phyloP scores from a whole-genome alignment of 148 eudicot species.

The Chenopodium album region DNA sequence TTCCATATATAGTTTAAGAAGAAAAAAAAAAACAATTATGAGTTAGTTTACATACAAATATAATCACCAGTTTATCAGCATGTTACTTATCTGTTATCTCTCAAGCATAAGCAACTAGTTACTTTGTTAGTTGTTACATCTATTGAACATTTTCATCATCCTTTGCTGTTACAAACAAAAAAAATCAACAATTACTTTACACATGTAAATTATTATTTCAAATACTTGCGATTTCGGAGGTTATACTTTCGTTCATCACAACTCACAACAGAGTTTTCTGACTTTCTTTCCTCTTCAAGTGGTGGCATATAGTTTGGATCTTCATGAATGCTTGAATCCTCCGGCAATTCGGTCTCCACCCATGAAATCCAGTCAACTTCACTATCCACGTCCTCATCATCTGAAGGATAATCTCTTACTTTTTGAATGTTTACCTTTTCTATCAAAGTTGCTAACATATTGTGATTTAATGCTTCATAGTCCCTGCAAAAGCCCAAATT shows the following conservation, averaged over 20 bases:
- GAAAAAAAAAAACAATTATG: not conserved
- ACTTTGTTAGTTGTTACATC: not conserved
- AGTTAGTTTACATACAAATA: not conserved
- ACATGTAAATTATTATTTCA: not conserved
- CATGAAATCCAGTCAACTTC: conserved; percentile 67
- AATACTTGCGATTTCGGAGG: conserved; percentile 34
- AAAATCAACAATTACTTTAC: not conserved
- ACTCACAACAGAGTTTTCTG: conserved; percentile 22
- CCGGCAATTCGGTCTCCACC: conserved; percentile 63
- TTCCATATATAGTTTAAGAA: not conserved
- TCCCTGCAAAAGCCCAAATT: conserved; percentile 47
- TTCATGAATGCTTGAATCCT: conserved; percentile 44
- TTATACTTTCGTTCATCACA: conserved; percentile 29
- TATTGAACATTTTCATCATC: not conserved
- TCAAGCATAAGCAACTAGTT: not conserved
- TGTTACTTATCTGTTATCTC: not conserved
- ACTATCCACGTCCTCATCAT: conserved; percentile 45
- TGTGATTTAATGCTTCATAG: conserved; percentile 64
- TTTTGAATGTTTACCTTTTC: conserved; percentile 43
- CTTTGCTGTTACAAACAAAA: not conserved
- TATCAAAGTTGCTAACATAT: conserved; percentile 50
- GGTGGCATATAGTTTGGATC: conserved; percentile 59
- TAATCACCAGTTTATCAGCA: not conserved
- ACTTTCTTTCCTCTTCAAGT: conserved; percentile 25
- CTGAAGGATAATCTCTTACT: conserved; percentile 30